These are phyloP conservation scores for Bipolaris oryzae DNA, from an alignment of 2,329 filamentous ascomycete species.

Conservation along the genomic window DNA sequence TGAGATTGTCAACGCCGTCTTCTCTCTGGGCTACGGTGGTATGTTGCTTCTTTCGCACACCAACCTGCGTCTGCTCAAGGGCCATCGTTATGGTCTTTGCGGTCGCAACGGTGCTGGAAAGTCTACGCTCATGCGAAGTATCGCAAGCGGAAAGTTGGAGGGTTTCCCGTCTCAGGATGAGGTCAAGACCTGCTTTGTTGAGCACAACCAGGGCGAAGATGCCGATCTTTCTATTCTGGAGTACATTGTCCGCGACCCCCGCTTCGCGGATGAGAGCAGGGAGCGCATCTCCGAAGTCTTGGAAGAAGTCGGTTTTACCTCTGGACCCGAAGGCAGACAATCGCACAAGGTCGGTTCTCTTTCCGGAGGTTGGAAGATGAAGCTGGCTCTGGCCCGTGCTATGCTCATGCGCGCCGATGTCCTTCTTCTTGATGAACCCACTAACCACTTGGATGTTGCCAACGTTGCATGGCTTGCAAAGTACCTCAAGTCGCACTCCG, in stretches of 20 bases:
- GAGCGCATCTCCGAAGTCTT: conserved; percentile 85
- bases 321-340: conserved; percentile 87
- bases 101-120: conserved; percentile 97
- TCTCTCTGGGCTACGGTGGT: conserved; percentile 95
- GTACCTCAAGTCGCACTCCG: conserved; percentile 92
- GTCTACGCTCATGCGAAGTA: conserved; percentile 98
- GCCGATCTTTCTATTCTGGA: conserved; percentile 95
- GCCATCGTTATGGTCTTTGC: conserved; percentile 95
- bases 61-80: conserved; percentile 91
- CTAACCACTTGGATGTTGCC: conserved; percentile 94
- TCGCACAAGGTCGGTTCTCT: conserved; percentile 89
- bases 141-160: conserved; percentile 93
- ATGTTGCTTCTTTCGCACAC: conserved; percentile 97
- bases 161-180: conserved; percentile 93
- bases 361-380: conserved; percentile 99
- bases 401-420: conserved; percentile 99
- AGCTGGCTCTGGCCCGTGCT: conserved; percentile 90
- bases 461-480: conserved; percentile 96
- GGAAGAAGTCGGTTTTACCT: conserved; percentile 89
- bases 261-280: conserved; percentile 76
- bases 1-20: conserved; percentile 97
- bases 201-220: conserved; percentile 98
- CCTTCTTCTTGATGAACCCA: conserved; percentile 94
- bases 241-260: conserved; percentile 87
- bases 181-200: conserved; percentile 94